Conservation (phyloP, 257 asterid genomes). For the Prunella vulgaris region DNA sequence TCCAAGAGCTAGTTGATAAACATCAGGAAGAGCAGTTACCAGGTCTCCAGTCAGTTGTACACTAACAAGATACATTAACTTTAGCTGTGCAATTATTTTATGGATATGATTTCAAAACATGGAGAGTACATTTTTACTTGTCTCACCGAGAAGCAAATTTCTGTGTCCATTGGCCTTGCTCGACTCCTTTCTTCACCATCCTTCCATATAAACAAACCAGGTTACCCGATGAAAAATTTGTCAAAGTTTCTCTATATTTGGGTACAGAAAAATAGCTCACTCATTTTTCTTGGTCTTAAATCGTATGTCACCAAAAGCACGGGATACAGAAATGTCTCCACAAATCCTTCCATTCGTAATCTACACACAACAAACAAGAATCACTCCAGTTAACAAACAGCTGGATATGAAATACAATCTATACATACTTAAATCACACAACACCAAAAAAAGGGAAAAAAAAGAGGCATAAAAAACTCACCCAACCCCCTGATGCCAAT, state of each 20-base stretch:
- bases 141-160: conserved; percentile 84
- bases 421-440: background rate
- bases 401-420: background rate
- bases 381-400: background rate
- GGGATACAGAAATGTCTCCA: conserved; percentile 92
- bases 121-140: background rate
- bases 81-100: too few species aligned
- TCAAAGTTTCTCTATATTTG: background rate
- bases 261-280: conserved; percentile 35
- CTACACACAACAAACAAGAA: conserved; percentile 36
- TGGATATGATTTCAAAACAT: background rate
- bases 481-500: conserved; percentile 96
- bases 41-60: conserved; percentile 64
- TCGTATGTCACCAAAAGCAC: conserved; percentile 93
- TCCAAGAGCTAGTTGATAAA: conserved; percentile 62
- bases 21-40: conserved; percentile 77
- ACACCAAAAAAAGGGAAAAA: background rate
- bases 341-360: conserved; percentile 86
- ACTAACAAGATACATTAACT: conserved; percentile 30
- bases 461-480: conserved; percentile 34
- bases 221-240: conserved; percentile 7
- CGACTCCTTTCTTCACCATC: conserved; percentile 85
- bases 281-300: conserved; percentile 80
- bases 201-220: conserved; percentile 29
- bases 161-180: conserved; percentile 80